Evolutionary conservation across 129 eudicot species (phyloP), one percentile per base, ranked within the genome.

Genomic region (Flaveria robusta): DNA sequence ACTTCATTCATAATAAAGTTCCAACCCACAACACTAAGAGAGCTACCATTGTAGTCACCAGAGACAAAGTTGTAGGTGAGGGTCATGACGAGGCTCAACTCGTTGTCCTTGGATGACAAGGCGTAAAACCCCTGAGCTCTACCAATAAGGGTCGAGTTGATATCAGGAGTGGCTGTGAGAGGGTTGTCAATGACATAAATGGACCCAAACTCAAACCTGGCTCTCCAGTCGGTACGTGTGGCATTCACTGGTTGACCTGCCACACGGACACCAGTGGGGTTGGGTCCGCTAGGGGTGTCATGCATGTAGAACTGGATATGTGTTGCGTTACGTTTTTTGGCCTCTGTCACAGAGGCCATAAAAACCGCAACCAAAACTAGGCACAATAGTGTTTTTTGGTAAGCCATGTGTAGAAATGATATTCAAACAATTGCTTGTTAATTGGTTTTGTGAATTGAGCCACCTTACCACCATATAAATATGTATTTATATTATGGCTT

Each of bases 231-330:
- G 2, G 76, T 23, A 46, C 12, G 41, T 0, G 74, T 72, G 51
- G 15, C 41, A 0, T 80, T 80, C 7, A 16, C 3, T 43, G 79
- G 41, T 80, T 74, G 83, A 24, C 83, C 63, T 0, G 82, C 84
- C 11, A 86, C 81, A 55, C 51, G 62, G 20, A 80, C 63, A 0
- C 79, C 85, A 0, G 89, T 65, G 12, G 95, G 83, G 59, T 89
- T 74, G 16, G 81, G 73, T 14, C 91, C 95, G 9, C 75, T 13
- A 0, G 73, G 54, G 2, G 76, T 71, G 39, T 89, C 91, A n/a
- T 89, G 95, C 82, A 84, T 86, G 79, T 79, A 89, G 82, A 89
- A 86, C 54, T 89, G 88, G 39, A 86, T 87, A 70, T 81, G 78
- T 31, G 83, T 82, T 29, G 12, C 1, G 43, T 81, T 74, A 64